These are phyloP conservation scores for Calonectria hongkongensis DNA, from an alignment of 2,329 filamentous ascomycete genomes.

Conservation along the genomic window DNA sequence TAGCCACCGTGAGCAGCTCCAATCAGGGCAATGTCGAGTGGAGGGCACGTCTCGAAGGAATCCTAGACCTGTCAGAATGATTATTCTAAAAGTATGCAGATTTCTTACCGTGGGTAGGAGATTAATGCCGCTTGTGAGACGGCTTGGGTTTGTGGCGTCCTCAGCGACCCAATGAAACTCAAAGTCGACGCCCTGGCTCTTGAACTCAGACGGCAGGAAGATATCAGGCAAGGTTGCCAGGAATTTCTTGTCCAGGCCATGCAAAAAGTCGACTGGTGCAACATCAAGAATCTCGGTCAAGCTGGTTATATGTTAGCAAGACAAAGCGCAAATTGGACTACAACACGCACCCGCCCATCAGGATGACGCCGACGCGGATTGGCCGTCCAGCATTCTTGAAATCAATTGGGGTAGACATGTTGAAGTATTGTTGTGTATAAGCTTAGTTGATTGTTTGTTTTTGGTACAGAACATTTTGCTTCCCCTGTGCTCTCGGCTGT, in stretches of 20 bases:
- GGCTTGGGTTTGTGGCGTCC: constrained; percentile 36
- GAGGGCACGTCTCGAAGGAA: constrained; percentile 62
- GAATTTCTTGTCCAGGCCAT: constrained; percentile 45
- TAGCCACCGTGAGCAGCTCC: constrained; percentile 59
- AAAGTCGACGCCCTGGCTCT: constrained; percentile 53
- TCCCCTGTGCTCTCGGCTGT: no score
- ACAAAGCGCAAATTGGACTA: neutral
- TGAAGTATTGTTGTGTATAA: neutral
- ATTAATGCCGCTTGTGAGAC: constrained; percentile 54
- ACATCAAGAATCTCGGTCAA: constrained; percentile 60
- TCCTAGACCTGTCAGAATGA: constrained; percentile 52
- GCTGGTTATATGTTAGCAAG: constrained; percentile 43
- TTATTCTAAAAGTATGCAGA: rapidly evolving
- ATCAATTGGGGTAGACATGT: constrained; percentile 20
- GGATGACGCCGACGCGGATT: constrained; percentile 46
- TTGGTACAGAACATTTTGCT: neutral
- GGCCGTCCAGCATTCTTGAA: constrained; percentile 21
- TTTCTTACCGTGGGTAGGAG: constrained; percentile 56
- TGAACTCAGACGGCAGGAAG: constrained; percentile 39
- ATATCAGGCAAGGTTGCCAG: constrained; percentile 44
- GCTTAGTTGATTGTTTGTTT: neutral
- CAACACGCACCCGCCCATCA: constrained; percentile 39
- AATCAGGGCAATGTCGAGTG: constrained; percentile 64
- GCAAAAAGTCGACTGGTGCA: constrained; percentile 58
- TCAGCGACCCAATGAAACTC: constrained; percentile 61